Evolutionary conservation across 345 rosid species (phyloP).

Genomic region (Citrus sinensis): DNA sequence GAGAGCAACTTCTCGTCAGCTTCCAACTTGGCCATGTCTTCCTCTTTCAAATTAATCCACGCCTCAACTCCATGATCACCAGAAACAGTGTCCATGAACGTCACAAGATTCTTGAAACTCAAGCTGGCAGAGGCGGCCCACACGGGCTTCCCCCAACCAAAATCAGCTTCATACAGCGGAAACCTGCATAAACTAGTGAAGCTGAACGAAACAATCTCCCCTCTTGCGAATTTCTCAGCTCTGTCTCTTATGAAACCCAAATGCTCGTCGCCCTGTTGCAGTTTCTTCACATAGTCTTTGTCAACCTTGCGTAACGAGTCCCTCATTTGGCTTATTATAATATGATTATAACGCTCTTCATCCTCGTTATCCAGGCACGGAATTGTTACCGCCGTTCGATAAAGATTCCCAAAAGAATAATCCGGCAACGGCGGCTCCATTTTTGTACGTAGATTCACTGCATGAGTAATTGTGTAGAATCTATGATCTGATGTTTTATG

Average conservation of each 20-base stretch:
- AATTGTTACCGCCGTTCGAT: constrained; percentile 11
- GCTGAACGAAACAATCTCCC: constrained; percentile 25
- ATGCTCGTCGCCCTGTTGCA: constrained; percentile 27
- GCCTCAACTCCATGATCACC: constrained; percentile 34
- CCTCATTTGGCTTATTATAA: constrained; percentile 18
- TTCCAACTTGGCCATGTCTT: constrained; percentile 30
- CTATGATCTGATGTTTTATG: neutral
- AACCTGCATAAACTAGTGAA: constrained; percentile 40
- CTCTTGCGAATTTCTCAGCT: constrained; percentile 13
- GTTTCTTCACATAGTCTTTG: constrained; percentile 25
- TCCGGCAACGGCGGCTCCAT: neutral
- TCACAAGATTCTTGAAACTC: constrained; percentile 21
- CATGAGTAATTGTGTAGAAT: constrained; percentile 10
- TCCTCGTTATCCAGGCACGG: neutral
- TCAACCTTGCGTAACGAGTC: constrained; percentile 26
- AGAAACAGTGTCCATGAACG: constrained; percentile 19
- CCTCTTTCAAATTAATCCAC: constrained; percentile 22
- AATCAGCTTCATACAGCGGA: constrained; percentile 35
- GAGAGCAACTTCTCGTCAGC: constrained; percentile 15
- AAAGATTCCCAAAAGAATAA: constrained; percentile 38
- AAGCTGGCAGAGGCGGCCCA: constrained; percentile 23
- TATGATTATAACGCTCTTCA: constrained; percentile 11
- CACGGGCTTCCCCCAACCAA: constrained; percentile 39
- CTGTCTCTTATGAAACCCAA: constrained; percentile 10
- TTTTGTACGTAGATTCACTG: constrained; percentile 30